Conservation (phyloP, 1,284 basidiomycete genomes). For the Apiotrichum sp. region DNA sequence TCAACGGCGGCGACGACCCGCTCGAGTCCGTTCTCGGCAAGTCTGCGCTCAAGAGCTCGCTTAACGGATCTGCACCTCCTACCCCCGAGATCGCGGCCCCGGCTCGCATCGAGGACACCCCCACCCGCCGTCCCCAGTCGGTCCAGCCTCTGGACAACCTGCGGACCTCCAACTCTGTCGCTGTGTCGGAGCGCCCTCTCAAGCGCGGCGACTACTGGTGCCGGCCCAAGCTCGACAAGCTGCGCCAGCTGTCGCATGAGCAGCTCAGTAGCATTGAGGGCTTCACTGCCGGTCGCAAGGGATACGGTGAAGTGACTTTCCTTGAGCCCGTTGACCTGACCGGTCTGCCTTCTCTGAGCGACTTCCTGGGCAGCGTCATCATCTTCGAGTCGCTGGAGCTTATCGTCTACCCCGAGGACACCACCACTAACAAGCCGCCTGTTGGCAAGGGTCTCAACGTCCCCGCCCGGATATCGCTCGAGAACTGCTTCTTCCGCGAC, state of each 20-base stretch:
- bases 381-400: conserved; percentile 88
- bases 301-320: conserved; percentile 87
- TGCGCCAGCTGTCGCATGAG: conserved; percentile 61
- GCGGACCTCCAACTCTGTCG: conserved; percentile 16
- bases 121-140: conserved; percentile 15
- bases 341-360: conserved; percentile 68
- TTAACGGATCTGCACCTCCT: conserved; percentile 46
- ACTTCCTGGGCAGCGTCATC: conserved; percentile 79
- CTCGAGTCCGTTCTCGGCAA: conserved; percentile 44
- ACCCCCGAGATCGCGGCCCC: conserved; percentile 46
- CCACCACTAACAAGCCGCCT: conserved; percentile 60
- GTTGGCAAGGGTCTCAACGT: conserved; percentile 86
- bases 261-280: conserved; percentile 63
- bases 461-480: conserved; percentile 68
- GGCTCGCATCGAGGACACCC: conserved; percentile 48
- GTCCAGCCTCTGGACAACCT: not conserved
- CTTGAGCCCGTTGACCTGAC: conserved; percentile 89
- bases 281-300: conserved; percentile 81
- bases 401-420: conserved; percentile 84
- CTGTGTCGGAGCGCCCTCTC: conserved; percentile 46
- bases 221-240: conserved; percentile 64
- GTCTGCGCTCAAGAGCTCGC: conserved; percentile 36
- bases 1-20: conserved; percentile 30
- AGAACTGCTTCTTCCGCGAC: conserved; percentile 82
- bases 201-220: conserved; percentile 86